These are phyloP conservation scores for Coniosporium tulheliwenetii DNA, from an alignment of 2,329 filamentous ascomycete genomes.

Conservation along the genomic window DNA sequence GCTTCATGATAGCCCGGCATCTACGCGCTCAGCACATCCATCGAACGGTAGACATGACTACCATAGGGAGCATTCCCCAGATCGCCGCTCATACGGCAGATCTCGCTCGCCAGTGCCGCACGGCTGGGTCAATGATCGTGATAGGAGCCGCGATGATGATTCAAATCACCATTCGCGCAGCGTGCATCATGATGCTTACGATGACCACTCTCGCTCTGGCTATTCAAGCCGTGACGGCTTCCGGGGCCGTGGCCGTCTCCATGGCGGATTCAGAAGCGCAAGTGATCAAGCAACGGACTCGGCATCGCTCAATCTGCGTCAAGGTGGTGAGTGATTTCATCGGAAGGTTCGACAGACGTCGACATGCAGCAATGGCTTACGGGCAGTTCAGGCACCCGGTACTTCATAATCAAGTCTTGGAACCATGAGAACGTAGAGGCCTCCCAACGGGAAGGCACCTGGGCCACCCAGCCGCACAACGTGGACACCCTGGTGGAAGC, in stretches of 20 bases:
- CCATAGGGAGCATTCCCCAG: neutral
- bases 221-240: neutral
- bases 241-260: neutral
- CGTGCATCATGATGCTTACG: too few species aligned
- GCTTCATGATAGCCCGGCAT: neutral
- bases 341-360: neutral
- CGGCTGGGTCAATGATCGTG: neutral
- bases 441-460: conserved; percentile 32
- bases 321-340: conserved; percentile 1
- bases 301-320: neutral
- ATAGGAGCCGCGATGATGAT: neutral
- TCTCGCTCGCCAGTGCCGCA: neutral
- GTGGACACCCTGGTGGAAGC: conserved; percentile 30
- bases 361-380: neutral
- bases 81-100: neutral
- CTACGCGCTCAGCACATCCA: neutral
- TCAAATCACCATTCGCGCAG: too few species aligned
- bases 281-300: neutral
- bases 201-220: too few species aligned
- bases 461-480: conserved; percentile 40
- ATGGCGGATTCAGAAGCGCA: neutral
- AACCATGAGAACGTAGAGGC: conserved; percentile 33
- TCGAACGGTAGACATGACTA: too few species aligned
- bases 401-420: conserved; percentile 26
- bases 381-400: conserved; percentile 8